Conservation (phyloP, 208 protist species). For the Acanthamoeba divionensis region DNA sequence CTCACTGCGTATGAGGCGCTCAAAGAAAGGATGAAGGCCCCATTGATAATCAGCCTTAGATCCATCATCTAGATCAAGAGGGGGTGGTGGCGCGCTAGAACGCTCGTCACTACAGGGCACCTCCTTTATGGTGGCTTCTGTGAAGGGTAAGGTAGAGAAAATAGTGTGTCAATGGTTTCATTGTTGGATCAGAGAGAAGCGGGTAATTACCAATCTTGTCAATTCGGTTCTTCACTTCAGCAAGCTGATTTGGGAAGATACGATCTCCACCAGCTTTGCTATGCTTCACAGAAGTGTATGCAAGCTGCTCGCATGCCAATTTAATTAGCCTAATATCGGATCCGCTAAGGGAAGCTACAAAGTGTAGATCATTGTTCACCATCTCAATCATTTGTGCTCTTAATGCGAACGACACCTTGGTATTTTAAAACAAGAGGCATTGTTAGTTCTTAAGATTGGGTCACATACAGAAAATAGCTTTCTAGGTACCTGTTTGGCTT, state of each 20-base stretch:
- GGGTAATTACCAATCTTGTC: not conserved
- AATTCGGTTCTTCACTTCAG: conserved; percentile 30
- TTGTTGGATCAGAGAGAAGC: not conserved
- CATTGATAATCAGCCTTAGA: conserved; percentile 39
- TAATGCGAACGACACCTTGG: not conserved
- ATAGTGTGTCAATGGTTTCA: not conserved
- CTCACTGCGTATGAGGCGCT: conserved; percentile 60
- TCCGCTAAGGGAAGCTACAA: not conserved
- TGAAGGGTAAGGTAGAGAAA: not conserved
- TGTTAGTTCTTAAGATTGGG: too few species aligned
- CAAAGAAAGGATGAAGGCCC: conserved; percentile 56
- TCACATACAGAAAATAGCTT: too few species aligned
- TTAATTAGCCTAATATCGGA: conserved; percentile 54
- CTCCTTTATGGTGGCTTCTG: not conserved
- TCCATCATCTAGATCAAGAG: conserved; percentile 29
- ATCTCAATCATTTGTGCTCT: not conserved
- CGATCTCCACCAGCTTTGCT: not conserved
- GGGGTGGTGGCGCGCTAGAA: not conserved
- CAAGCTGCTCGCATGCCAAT: conserved; percentile 51
- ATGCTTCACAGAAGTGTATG: conserved; percentile 51
- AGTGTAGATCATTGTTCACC: not conserved
- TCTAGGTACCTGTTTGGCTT: not conserved
- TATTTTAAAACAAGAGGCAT: too few species aligned
- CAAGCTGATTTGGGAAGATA: conserved; percentile 7
- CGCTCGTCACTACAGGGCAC: conserved; percentile 3